These are phyloP conservation scores for Naganishia onofrii DNA, from an alignment of 768 basidiomycete genomes.

Conservation along the genomic window DNA sequence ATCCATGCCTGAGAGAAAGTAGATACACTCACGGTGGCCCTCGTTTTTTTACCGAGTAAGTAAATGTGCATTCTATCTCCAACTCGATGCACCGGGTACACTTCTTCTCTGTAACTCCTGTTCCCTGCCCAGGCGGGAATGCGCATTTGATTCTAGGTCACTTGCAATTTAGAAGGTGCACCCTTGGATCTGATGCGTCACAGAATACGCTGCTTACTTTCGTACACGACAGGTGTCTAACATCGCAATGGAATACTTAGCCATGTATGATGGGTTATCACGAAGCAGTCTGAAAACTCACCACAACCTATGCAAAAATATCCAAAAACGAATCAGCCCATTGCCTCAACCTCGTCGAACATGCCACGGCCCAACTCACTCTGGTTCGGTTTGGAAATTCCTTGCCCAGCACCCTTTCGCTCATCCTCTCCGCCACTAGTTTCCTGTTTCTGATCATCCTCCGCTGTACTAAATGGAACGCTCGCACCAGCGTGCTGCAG, in stretches of 20 bases:
- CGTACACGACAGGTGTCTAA: constrained; percentile 16
- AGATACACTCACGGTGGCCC: constrained; percentile 17
- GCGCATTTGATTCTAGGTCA: constrained; percentile 11
- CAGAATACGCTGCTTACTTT: constrained; percentile 5
- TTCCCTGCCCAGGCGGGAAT: background rate
- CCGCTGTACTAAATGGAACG: background rate
- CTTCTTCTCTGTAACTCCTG: background rate
- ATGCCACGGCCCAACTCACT: background rate
- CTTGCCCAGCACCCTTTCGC: background rate
- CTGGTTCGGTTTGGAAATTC: constrained; percentile 1
- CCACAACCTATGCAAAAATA: constrained; percentile 3
- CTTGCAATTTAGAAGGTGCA: background rate
- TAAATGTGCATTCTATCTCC: constrained; percentile 17
- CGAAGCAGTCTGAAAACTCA: background rate
- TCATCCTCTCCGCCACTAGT: background rate
- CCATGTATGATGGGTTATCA: background rate
- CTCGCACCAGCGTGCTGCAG: background rate
- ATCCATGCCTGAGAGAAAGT: background rate
- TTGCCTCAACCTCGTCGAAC: background rate
- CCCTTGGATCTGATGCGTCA: background rate
- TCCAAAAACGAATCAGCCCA: background rate
- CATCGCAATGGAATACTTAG: background rate
- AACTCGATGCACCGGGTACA: constrained; percentile 22
- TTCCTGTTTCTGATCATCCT: background rate
- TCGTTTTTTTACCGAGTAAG: constrained; percentile 23